A percentile compares a stretch with the other conserved stretches of the same genome.
These are phyloP conservation scores for Platanthera zijinensis DNA, from an alignment of 106 monocot genomes.

Conservation along the genomic window DNA sequence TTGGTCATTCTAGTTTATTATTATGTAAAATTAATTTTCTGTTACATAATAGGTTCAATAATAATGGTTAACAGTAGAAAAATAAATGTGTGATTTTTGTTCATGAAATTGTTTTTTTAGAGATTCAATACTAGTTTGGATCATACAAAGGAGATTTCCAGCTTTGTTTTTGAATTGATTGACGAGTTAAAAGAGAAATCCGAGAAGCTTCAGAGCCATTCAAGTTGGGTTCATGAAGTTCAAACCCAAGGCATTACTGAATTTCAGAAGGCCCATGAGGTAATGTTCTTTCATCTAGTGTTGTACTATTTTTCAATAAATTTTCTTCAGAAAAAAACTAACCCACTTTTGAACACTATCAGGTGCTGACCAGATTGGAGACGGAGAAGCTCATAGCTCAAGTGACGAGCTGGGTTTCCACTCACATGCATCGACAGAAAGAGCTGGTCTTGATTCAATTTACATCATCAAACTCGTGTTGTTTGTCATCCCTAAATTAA, in stretches of 20 bases:
- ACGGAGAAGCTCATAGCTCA: constrained; percentile 66
- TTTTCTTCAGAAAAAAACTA: background rate
- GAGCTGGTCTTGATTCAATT: constrained; percentile 43
- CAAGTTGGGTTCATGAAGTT: constrained; percentile 35
- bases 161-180: constrained; percentile 41
- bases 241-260: constrained; percentile 42
- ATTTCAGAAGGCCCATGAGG: constrained; percentile 77
- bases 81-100: background rate
- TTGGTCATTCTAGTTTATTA: background rate
- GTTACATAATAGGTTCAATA: background rate
- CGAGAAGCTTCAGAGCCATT: constrained; percentile 36
- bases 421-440: constrained; percentile 58
- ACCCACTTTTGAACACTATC: constrained; percentile 12
- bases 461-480: background rate
- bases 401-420: constrained; percentile 53
- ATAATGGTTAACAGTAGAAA: background rate
- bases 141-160: constrained; percentile 53
- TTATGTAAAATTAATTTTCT: background rate
- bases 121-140: constrained; percentile 40
- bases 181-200: constrained; percentile 44
- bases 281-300: constrained; percentile 9
- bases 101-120: constrained; percentile 22
- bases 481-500: background rate
- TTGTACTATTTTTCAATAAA: background rate
- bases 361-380: constrained; percentile 76